Conservation (phyloP, 805 yeast genomes). For the Candida awuae region DNA sequence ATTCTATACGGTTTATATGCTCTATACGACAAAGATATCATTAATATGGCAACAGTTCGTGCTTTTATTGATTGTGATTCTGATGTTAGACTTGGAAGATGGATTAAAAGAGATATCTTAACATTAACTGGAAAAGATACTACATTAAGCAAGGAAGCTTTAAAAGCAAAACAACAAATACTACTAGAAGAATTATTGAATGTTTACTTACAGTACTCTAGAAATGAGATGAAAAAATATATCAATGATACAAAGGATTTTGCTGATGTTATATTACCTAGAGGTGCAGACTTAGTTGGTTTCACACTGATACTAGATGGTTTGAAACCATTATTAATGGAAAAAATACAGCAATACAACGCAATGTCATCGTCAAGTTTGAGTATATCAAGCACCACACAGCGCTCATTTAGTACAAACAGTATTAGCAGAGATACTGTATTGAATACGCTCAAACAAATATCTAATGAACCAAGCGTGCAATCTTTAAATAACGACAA, state of each 20-base stretch:
- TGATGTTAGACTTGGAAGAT: slow-evolving; percentile 73
- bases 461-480: slow-evolving; percentile 19
- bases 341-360: slow-evolving; percentile 11
- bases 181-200: slow-evolving; percentile 32
- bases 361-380: not conserved
- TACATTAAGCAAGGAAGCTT: slow-evolving; percentile 3
- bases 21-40: slow-evolving; percentile 50
- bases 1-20: slow-evolving; percentile 78
- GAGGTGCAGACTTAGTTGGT: slow-evolving; percentile 57
- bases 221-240: slow-evolving; percentile 60
- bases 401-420: slow-evolving; percentile 5
- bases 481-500: slow-evolving; percentile 23
- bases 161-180: slow-evolving; percentile 5
- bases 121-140: not conserved
- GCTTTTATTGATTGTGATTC: slow-evolving; percentile 80
- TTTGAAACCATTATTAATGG: slow-evolving; percentile 32
- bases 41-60: slow-evolving; percentile 51
- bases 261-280: slow-evolving; percentile 69
- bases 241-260: slow-evolving; percentile 60
- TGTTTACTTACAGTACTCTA: slow-evolving; percentile 45
- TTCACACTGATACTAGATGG: slow-evolving; percentile 59
- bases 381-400: not conserved
- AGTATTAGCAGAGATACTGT: slow-evolving; percentile 10
- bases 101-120: slow-evolving; percentile 42
- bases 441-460: slow-evolving; percentile 11